Evolutionary conservation across 1,284 basidiomycete species (phyloP).

Genomic region (Cutaneotrichosporon mucoides): DNA sequence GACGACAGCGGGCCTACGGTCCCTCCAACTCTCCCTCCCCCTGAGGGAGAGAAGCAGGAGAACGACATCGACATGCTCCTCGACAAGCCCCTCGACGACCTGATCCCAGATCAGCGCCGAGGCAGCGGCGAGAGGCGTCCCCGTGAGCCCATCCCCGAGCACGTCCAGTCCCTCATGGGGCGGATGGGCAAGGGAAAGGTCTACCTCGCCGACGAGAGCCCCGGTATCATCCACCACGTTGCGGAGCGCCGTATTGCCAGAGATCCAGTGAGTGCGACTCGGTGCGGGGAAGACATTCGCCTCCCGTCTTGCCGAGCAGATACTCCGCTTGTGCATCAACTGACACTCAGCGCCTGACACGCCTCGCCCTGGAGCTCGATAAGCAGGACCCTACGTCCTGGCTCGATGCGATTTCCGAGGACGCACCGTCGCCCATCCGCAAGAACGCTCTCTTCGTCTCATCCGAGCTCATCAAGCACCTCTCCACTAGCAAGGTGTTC

Average conservation of each 20-base stretch:
- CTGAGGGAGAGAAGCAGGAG: background rate
- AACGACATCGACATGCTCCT: slow-evolving; percentile 23
- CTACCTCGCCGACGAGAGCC: slow-evolving; percentile 42
- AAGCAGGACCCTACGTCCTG: slow-evolving; percentile 39
- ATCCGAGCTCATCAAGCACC: slow-evolving; percentile 41
- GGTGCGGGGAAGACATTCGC: too few relatives aligned
- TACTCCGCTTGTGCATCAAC: background rate
- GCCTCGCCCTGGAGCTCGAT: slow-evolving; percentile 36
- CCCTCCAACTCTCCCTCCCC: background rate
- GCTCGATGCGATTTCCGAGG: slow-evolving; percentile 38
- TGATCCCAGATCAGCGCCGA: slow-evolving; percentile 1
- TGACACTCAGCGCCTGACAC: slow-evolving; percentile 29
- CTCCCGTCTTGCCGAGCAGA: too few relatives aligned
- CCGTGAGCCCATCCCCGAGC: slow-evolving; percentile 28
- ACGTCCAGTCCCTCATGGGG: slow-evolving; percentile 38
- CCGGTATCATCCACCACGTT: slow-evolving; percentile 37
- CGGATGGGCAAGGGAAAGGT: slow-evolving; percentile 44
- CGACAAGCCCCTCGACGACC: slow-evolving; percentile 40
- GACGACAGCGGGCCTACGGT: background rate
- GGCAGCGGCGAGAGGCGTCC: background rate
- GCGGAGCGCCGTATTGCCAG: slow-evolving; percentile 27
- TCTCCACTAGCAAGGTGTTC: slow-evolving; percentile 44
- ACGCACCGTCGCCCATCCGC: slow-evolving; percentile 27
- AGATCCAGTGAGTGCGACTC: slow-evolving; percentile 34
- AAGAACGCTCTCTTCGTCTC: slow-evolving; percentile 34